A percentile compares a stretch with the other conserved stretches of the same genome.
Evolutionary conservation across 2,329 filamentous ascomycete genomes (phyloP).

Genomic region (Cladosporium colombiae): DNA sequence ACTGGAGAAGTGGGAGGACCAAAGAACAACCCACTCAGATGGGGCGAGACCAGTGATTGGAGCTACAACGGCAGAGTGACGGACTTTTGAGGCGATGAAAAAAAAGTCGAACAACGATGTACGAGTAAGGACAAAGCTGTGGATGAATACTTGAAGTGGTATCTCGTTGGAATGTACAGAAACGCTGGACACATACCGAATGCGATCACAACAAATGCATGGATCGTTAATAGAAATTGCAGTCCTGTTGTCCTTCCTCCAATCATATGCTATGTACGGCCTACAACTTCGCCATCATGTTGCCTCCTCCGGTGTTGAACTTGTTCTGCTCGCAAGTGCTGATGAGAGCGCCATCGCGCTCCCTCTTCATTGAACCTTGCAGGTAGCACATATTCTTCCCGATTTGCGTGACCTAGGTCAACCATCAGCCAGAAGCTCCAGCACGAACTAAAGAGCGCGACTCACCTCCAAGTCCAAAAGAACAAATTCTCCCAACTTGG

Average conservation of each 20-base stretch:
- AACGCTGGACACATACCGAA: not conserved
- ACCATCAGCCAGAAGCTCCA: not conserved
- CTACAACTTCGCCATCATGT: constrained; percentile 4
- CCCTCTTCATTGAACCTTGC: constrained; percentile 27
- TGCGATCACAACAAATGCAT: not conserved
- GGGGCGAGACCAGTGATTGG: constrained; percentile 78
- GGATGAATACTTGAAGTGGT: not conserved
- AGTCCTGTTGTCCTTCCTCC: not conserved
- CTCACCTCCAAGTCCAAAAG: constrained; percentile 28
- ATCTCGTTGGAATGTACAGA: not conserved
- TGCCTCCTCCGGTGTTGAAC: constrained; percentile 26
- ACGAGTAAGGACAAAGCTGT: not conserved
- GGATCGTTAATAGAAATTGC: not conserved
- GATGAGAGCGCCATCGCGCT: constrained; percentile 28
- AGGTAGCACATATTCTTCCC: constrained; percentile 29
- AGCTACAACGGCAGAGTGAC: constrained; percentile 95
- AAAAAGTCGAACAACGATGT: not conserved
- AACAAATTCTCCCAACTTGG: constrained; percentile 26
- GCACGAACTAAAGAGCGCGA: not conserved
- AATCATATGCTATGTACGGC: not conserved
- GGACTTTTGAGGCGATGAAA: constrained; percentile 67
- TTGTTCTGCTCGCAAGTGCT: constrained; percentile 32
- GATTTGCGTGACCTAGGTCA: constrained; percentile 4
- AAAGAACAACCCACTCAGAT: constrained; percentile 93
- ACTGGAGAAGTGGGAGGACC: constrained; percentile 95